These are phyloP conservation scores for Aspergillus ellipticus DNA, from an alignment of 495 filamentous ascomycete genomes.

Conservation along the genomic window DNA sequence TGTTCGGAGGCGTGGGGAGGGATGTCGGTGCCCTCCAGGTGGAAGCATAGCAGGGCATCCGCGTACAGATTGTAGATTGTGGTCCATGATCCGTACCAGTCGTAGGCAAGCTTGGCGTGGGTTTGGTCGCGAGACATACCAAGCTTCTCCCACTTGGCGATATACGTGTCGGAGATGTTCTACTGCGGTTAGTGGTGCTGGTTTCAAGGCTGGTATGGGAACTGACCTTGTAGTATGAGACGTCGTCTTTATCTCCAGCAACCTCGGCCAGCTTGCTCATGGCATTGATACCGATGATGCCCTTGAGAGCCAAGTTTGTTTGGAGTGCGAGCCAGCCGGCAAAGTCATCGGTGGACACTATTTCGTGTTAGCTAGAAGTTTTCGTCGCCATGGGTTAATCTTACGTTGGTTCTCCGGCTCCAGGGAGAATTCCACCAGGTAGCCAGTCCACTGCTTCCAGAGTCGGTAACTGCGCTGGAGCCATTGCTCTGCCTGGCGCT, in stretches of 20 bases:
- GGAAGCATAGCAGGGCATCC: constrained; percentile 78
- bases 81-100: constrained; percentile 95
- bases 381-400: constrained; percentile 3
- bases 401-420: constrained; percentile 78
- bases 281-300: constrained; percentile 90
- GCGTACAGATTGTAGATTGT: constrained; percentile 90
- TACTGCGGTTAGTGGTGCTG: constrained; percentile 12
- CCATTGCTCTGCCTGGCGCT: constrained; percentile 53
- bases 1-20: constrained; percentile 19
- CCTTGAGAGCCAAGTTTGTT: constrained; percentile 90
- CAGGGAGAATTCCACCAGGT: constrained; percentile 82
- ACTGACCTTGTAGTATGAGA: constrained; percentile 58
- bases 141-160: constrained; percentile 77
- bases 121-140: constrained; percentile 77
- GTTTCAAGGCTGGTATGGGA: neutral
- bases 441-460: constrained; percentile 92
- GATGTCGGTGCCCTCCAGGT: constrained; percentile 49
- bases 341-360: constrained; percentile 89
- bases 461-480: constrained; percentile 65
- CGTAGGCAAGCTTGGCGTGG: constrained; percentile 87
- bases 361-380: neutral
- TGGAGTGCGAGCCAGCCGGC: constrained; percentile 90
- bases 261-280: constrained; percentile 81
- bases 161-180: constrained; percentile 71
- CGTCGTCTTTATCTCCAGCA: constrained; percentile 63